Evolutionary conservation across 441 rosid species (phyloP).

Genomic region (Jatropha podagrica): DNA sequence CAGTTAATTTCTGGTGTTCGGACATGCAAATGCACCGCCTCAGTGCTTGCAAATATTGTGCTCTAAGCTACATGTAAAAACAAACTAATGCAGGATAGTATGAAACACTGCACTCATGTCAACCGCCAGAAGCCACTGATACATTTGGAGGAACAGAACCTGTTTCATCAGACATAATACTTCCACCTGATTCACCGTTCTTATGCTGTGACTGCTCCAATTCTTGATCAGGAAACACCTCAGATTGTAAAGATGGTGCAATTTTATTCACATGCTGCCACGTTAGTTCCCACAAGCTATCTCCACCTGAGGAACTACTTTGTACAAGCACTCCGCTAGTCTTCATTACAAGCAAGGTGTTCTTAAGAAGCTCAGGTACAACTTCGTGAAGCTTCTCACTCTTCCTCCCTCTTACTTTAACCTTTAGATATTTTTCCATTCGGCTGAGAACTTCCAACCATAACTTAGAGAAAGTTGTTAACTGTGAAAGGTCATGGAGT

Average conservation of each 20-base stretch:
- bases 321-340: constrained; percentile 63
- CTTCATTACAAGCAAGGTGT: constrained; percentile 78
- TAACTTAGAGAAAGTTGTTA: constrained; percentile 77
- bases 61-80: too few species aligned
- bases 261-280: constrained; percentile 88
- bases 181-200: constrained; percentile 24
- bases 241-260: constrained; percentile 65
- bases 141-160: constrained; percentile 26
- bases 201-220: constrained; percentile 31
- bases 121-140: too few species aligned
- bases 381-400: constrained; percentile 78
- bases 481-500: constrained; percentile 60
- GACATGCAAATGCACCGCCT: too few species aligned
- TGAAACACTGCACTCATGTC: too few species aligned
- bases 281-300: constrained; percentile 87
- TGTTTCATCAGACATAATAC: constrained; percentile 27
- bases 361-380: constrained; percentile 79
- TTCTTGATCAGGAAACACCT: constrained; percentile 72
- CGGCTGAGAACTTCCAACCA: constrained; percentile 88
- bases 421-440: constrained; percentile 86
- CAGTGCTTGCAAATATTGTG: too few species aligned
- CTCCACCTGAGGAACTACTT: constrained; percentile 74
- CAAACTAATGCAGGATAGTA: too few species aligned
- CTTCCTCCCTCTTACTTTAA: constrained; percentile 72
- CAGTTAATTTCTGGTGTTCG: too few species aligned